phyloP scores from a whole-genome alignment of 2,329 filamentous ascomycete genomes.

The Teratosphaeria destructans region DNA sequence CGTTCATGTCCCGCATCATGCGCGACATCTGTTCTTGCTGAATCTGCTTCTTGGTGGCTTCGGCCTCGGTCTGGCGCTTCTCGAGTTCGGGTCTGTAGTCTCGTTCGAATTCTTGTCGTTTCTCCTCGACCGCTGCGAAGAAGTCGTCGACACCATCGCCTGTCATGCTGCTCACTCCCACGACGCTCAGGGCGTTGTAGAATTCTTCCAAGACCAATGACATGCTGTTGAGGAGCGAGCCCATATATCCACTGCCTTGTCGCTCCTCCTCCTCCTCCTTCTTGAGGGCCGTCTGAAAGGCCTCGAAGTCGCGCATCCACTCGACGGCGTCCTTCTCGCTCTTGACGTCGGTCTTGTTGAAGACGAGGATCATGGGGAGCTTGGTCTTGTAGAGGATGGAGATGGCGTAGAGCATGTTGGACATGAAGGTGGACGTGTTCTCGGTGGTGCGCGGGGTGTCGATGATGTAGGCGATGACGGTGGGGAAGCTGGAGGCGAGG shows the following conservation, averaged over 20 bases:
- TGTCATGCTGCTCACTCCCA: slow-evolving; percentile 86
- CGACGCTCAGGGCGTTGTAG: slow-evolving; percentile 85
- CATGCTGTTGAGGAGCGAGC: slow-evolving; percentile 92
- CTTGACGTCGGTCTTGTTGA: slow-evolving; percentile 97
- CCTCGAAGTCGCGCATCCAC: slow-evolving; percentile 99
- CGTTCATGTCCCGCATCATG: slow-evolving; percentile 87
- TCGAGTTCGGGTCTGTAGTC: slow-evolving; percentile 93
- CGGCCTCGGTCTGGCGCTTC: slow-evolving; percentile 61
- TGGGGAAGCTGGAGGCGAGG: slow-evolving; percentile 86
- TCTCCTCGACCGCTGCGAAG: slow-evolving; percentile 78
- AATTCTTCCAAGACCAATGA: slow-evolving; percentile 95
- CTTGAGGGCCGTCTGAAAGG: slow-evolving; percentile 77
- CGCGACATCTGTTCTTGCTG: slow-evolving; percentile 77
- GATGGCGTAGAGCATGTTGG: slow-evolving; percentile 98
- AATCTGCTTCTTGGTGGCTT: slow-evolving; percentile 59
- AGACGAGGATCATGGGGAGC: slow-evolving; percentile 94
- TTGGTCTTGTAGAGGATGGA: slow-evolving; percentile 98
- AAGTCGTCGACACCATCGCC: slow-evolving; percentile 89
- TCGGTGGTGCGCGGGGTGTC: slow-evolving; percentile 90
- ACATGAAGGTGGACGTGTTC: slow-evolving; percentile 97
- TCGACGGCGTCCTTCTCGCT: slow-evolving; percentile 84
- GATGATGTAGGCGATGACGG: slow-evolving; percentile 93
- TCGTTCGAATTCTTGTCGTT: slow-evolving; percentile 74
- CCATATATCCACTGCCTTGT: slow-evolving; percentile 87
- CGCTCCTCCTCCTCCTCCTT: slow-evolving; percentile 57